Percentiles rank a stretch among this genome's conserved stretches.
phyloP scores from a whole-genome alignment of 2,329 filamentous ascomycete genomes.

The Calonectria honghensis region DNA sequence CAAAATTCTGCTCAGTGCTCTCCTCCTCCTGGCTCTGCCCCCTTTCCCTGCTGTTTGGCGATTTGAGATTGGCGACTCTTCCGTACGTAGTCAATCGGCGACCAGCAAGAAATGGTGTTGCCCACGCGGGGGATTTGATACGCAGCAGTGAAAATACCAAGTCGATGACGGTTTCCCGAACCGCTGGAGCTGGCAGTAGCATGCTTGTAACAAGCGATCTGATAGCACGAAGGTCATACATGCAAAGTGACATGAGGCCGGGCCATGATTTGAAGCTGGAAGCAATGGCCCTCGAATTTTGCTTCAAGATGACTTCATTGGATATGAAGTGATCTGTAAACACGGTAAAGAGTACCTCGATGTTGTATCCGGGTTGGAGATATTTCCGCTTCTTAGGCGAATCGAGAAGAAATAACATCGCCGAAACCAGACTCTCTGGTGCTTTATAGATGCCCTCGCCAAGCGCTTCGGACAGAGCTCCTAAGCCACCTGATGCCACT shows the following conservation, averaged over 20 bases:
- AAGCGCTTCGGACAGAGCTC: conserved; percentile 91
- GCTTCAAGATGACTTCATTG: conserved; percentile 81
- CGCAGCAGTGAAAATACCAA: conserved; percentile 86
- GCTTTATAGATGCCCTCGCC: conserved; percentile 94
- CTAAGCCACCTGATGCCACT: conserved; percentile 88
- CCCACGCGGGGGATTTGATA: conserved; percentile 95
- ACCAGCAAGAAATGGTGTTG: conserved; percentile 94
- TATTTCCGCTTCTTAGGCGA: conserved; percentile 86
- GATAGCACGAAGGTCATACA: conserved; percentile 90
- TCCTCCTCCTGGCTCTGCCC: conserved; percentile 77
- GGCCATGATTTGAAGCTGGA: conserved; percentile 95
- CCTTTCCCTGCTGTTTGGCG: conserved; percentile 70
- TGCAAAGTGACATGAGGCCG: conserved; percentile 89
- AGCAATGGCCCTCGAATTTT: conserved; percentile 94
- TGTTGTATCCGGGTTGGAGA: conserved; percentile 89
- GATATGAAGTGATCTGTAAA: conserved; percentile 88
- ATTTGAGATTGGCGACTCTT: conserved; percentile 89
- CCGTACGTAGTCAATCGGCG: conserved; percentile 96
- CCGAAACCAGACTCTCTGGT: conserved; percentile 89
- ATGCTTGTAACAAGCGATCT: conserved; percentile 83
- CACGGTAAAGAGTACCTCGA: conserved; percentile 91
- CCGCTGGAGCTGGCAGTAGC: conserved; percentile 72
- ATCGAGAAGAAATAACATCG: conserved; percentile 94
- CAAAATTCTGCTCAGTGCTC: conserved; percentile 85
- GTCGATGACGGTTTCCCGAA: conserved; percentile 88